phyloP scores from a whole-genome alignment of 108 stramenopile species.

The Nitzschia sp. region DNA sequence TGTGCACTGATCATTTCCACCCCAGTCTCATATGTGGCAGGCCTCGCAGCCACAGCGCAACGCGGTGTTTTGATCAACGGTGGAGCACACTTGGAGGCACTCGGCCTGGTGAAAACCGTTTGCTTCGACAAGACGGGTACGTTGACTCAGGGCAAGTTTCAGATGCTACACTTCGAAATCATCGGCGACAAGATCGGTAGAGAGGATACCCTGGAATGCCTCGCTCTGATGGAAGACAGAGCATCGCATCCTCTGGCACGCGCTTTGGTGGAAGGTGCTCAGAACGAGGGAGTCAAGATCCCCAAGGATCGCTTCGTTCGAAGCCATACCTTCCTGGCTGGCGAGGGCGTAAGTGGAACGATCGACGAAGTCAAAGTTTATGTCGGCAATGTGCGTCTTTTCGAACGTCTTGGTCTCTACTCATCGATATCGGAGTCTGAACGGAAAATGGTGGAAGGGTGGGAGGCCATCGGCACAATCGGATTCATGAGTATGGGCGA shows the following conservation, averaged over 20 bases:
- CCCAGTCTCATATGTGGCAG: constrained; percentile 84
- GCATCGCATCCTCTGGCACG: constrained; percentile 76
- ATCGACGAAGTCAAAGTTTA: constrained; percentile 57
- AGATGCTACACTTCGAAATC: constrained; percentile 53
- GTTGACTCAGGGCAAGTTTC: constrained; percentile 71
- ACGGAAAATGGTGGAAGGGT: constrained; percentile 40
- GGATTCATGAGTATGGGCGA: constrained; percentile 76
- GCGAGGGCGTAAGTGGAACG: constrained; percentile 67
- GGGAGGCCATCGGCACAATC: constrained; percentile 59
- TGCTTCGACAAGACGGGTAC: constrained; percentile 87
- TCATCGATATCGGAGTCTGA: constrained; percentile 29
- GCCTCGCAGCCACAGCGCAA: constrained; percentile 81
- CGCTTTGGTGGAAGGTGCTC: constrained; percentile 65
- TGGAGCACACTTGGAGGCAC: constrained; percentile 70
- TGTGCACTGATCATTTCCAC: constrained; percentile 89
- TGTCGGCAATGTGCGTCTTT: constrained; percentile 75
- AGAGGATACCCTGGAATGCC: constrained; percentile 47
- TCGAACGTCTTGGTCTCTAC: constrained; percentile 58
- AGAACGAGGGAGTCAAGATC: constrained; percentile 52
- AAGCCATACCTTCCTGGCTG: constrained; percentile 59
- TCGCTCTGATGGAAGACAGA: constrained; percentile 70
- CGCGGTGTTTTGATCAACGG: constrained; percentile 84
- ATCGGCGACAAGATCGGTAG: constrained; percentile 29
- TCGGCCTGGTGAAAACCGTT: constrained; percentile 58
- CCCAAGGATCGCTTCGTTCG: constrained; percentile 38